Evolutionary conservation across 768 basidiomycete genomes (phyloP).

Genomic region (Tricholoma terreum): DNA sequence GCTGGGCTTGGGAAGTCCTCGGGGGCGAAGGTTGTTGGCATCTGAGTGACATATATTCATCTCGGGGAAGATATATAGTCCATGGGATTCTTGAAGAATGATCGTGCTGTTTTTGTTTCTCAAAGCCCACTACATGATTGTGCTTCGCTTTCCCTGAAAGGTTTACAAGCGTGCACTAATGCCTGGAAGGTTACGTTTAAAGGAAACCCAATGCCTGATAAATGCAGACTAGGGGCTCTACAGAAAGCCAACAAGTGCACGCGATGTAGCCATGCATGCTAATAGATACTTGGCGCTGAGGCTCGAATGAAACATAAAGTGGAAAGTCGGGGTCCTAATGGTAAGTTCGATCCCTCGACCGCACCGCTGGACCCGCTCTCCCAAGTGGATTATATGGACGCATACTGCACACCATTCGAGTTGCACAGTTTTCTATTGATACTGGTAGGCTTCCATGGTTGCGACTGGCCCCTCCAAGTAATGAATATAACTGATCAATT

Average conservation of each 20-base stretch:
- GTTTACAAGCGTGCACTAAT: too few relatives aligned
- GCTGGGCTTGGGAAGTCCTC: slow-evolving; percentile 37
- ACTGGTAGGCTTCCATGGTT: too few relatives aligned
- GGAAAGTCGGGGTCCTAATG: background rate
- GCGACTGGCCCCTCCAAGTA: too few relatives aligned
- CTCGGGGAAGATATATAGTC: slow-evolving; percentile 1
- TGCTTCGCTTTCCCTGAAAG: background rate
- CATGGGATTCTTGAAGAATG: slow-evolving; percentile 7
- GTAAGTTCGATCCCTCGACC: too few relatives aligned
- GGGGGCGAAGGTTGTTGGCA: slow-evolving; percentile 41
- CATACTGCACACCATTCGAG: too few relatives aligned
- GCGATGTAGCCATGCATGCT: background rate
- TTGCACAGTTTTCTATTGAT: too few relatives aligned
- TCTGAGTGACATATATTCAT: slow-evolving; percentile 24
- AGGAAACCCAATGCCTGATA: slow-evolving; percentile 15
- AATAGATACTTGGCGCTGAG: too few relatives aligned
- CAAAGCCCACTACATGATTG: slow-evolving; percentile 28
- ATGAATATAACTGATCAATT: slow-evolving; percentile 1
- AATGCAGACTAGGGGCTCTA: too few relatives aligned
- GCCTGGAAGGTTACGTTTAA: background rate
- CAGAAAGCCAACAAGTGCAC: background rate
- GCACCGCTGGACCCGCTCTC: too few relatives aligned
- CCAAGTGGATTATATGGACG: too few relatives aligned
- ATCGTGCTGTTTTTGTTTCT: slow-evolving; percentile 18
- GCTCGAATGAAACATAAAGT: background rate